Conservation (phyloP, 2,329 filamentous ascomycete genomes). For the Xylariaceae sp. region DNA sequence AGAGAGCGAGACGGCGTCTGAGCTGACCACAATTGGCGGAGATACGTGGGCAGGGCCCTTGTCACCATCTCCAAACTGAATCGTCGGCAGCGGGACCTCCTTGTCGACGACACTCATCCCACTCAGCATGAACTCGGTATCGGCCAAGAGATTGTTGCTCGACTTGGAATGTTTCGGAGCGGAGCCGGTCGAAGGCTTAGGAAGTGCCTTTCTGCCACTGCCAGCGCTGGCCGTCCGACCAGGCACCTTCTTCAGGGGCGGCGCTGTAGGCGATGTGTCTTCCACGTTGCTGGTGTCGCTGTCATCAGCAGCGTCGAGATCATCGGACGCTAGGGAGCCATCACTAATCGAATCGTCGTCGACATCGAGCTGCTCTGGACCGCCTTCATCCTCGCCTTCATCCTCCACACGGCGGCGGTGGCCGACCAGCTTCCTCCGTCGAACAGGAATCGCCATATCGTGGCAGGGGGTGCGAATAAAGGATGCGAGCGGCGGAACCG, state of each 20-base stretch:
- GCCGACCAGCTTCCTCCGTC: conserved; percentile 61
- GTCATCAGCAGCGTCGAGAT: conserved; percentile 53
- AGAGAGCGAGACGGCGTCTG: conserved; percentile 39
- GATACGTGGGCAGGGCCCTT: conserved; percentile 36
- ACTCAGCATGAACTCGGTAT: conserved; percentile 56
- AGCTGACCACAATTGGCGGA: conserved; percentile 51
- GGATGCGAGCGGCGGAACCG: conserved; percentile 8
- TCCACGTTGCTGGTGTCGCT: conserved; percentile 61
- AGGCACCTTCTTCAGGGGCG: conserved; percentile 25
- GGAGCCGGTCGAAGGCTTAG: conserved; percentile 26
- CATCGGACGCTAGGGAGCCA: conserved; percentile 57
- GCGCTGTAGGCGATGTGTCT: conserved; percentile 47
- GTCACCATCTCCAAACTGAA: conserved; percentile 41
- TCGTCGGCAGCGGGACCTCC: conserved; percentile 37
- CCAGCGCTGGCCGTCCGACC: conserved; percentile 31
- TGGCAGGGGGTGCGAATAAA: conserved; percentile 9
- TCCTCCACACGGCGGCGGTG: conserved; percentile 64
- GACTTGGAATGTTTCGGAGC: conserved; percentile 31
- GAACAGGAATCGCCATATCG: conserved; percentile 45
- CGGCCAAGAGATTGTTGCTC: conserved; percentile 38
- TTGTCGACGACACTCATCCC: conserved; percentile 43
- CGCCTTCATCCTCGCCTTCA: conserved; percentile 64
- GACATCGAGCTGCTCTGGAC: conserved; percentile 48
- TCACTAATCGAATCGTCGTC: conserved; percentile 64
- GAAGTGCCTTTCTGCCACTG: conserved; percentile 27